Percentiles rank a stretch among this genome's conserved stretches.
phyloP scores from a whole-genome alignment of 2,329 filamentous ascomycete genomes.

The Pseudogymnoascus sp. region DNA sequence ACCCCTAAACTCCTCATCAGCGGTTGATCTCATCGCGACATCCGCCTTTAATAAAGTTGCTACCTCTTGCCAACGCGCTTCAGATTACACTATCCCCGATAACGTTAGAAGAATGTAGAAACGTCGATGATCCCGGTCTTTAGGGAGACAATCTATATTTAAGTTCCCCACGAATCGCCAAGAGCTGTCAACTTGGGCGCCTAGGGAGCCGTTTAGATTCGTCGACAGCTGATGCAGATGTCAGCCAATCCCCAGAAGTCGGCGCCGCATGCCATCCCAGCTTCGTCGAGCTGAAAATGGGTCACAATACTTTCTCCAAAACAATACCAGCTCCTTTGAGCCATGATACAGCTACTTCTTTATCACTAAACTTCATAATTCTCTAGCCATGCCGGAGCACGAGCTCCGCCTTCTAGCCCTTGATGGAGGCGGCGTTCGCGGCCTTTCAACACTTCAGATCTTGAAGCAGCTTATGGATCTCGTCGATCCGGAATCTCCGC shows the following conservation, averaged over 20 bases:
- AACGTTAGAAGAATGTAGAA: too few species aligned
- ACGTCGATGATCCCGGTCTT: too few species aligned
- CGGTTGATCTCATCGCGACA: too few species aligned
- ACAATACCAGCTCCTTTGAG: neutral
- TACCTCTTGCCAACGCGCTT: too few species aligned
- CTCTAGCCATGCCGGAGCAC: neutral
- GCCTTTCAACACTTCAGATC: conserved; percentile 29
- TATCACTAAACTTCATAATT: neutral
- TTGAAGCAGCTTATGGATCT: conserved; percentile 28
- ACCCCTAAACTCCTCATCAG: too few species aligned
- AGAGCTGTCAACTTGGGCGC: neutral
- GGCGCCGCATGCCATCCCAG: neutral
- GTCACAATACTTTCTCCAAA: neutral
- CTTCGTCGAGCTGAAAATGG: neutral
- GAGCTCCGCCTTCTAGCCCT: conserved; percentile 6
- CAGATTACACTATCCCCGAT: too few species aligned
- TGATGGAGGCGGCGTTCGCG: conserved; percentile 31
- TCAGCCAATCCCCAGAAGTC: neutral
- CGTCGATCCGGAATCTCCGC: conserved; percentile 19
- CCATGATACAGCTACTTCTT: neutral
- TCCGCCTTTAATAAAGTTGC: too few species aligned
- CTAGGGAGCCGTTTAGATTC: neutral
- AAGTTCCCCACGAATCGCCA: too few species aligned
- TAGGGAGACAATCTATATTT: too few species aligned
- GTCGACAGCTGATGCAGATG: neutral